phyloP scores from a whole-genome alignment of 2,329 filamentous ascomycete species.

The Thermoascus crustaceus region DNA sequence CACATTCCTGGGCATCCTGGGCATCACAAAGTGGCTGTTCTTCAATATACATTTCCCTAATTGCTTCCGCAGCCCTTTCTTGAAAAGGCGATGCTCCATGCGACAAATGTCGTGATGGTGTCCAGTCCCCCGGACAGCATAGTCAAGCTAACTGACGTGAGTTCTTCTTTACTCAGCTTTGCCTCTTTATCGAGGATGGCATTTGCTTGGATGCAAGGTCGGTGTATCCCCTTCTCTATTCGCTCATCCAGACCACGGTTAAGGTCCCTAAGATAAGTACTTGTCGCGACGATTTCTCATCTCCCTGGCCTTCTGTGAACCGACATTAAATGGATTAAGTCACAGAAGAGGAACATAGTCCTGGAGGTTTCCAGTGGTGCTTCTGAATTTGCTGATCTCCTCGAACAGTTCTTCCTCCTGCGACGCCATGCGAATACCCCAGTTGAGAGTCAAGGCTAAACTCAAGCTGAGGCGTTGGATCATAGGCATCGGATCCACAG shows the following conservation, averaged over 20 bases:
- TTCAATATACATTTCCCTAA: conserved; percentile 45
- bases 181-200: conserved; percentile 57
- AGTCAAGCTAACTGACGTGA: conserved; percentile 58
- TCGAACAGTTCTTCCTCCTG: conserved; percentile 56
- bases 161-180: conserved; percentile 53
- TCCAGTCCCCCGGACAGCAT: conserved; percentile 62
- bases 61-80: conserved; percentile 50
- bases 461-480: conserved; percentile 57
- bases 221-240: conserved; percentile 53
- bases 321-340: conserved; percentile 54
- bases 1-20: conserved; percentile 56
- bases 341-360: conserved; percentile 54
- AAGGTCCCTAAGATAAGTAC: conserved; percentile 50
- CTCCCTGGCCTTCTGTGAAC: conserved; percentile 51
- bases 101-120: conserved; percentile 57
- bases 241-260: conserved; percentile 53
- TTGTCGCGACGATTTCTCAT: conserved; percentile 53
- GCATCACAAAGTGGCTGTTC: conserved; percentile 52
- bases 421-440: conserved; percentile 54
- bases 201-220: conserved; percentile 60
- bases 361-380: conserved; percentile 53
- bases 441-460: conserved; percentile 58
- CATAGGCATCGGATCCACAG: conserved; percentile 59
- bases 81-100: conserved; percentile 59
- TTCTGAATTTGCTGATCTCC: conserved; percentile 51